Evolutionary conservation across 768 basidiomycete genomes (phyloP).

Genomic region (Pulveroboletus sp.): DNA sequence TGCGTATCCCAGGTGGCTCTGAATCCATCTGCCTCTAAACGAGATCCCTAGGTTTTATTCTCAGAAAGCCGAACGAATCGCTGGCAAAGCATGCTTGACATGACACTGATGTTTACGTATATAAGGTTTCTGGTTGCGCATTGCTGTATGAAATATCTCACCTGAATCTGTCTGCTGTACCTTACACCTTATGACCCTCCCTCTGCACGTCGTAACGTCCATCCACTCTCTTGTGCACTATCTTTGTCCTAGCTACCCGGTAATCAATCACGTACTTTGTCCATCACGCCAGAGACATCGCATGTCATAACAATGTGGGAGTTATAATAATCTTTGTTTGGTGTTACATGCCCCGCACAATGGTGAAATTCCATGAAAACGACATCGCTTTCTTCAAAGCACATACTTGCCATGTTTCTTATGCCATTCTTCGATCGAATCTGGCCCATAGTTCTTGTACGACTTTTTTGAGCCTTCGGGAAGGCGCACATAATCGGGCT

Average conservation of each 20-base stretch:
- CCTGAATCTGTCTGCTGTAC: not conserved
- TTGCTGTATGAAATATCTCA: not conserved
- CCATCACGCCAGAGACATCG: no score
- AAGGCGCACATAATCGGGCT: constrained; percentile 59
- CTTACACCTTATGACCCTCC: not conserved
- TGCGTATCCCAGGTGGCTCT: constrained; percentile 7
- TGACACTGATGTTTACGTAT: not conserved
- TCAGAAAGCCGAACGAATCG: constrained; percentile 57
- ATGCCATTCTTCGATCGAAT: constrained; percentile 61
- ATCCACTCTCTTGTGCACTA: constrained; percentile 6
- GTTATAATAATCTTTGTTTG: no score
- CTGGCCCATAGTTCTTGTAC: constrained; percentile 41
- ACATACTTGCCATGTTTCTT: constrained; percentile 47
- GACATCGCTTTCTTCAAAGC: not conserved
- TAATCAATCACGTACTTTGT: constrained; percentile 3
- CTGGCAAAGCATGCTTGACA: constrained; percentile 43
- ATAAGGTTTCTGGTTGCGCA: not conserved
- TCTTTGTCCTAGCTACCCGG: constrained; percentile 2
- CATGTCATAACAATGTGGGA: no score
- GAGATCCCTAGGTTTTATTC: constrained; percentile 44
- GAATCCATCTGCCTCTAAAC: not conserved
- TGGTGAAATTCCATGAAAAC: no score
- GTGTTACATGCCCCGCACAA: no score
- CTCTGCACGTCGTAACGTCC: constrained; percentile 4
- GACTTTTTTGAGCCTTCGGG: constrained; percentile 54